Base-by-base conservation (phyloP, 768 basidiomycete genomes). In the Mycena kentingensis region DNA sequence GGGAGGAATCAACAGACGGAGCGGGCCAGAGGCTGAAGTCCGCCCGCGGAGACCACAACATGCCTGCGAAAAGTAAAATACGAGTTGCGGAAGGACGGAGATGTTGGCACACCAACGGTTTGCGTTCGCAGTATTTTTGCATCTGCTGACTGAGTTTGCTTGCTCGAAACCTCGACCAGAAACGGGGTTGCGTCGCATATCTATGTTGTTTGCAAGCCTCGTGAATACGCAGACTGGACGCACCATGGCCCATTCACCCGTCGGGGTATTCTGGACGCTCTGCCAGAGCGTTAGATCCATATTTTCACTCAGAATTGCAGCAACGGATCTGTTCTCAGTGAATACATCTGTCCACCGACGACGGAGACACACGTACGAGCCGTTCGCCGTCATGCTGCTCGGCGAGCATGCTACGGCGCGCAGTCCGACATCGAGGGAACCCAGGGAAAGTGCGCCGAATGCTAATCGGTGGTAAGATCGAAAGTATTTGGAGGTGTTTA, bases 41-140 rank as follows among this genome's bases (percentile, higher is more conserved):
- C n/a, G 76, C 70, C 57, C 80, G 79, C 45, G 58, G 34, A 3
- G 81, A 81, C 81, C 81, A 85, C 8, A 72, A 68, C 38, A 81
- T 67, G 53, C 73, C 80, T 83, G 57, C 24, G 37, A 29, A 27
- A 52, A 3, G 38, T 47, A 39, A 46, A 3, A 7, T 21, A 2
- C n/a, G n/a, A 27, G 16, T 19, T 18, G 2, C 24, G 18, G 18
- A 32, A 27, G 12, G 35, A n/a, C 16, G 5, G 1, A 8, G 15
- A 42, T 11, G 6, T 55, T 29, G 16, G 62, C 78, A 52, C 57
- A 77, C 81, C 72, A 25, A 67, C 72, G 19, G 69, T 66, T 60
- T 83, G 83, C 44, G 69, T 67, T 34, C 72, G 67, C 29, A 80
- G 64, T 21, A 66, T 66, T 53, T 61, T 57, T 11, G 63, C 61